Evolutionary conservation across 805 yeast species (phyloP), one percentile per base, ranked within the genome.

Genomic region (Candida ovalis): DNA sequence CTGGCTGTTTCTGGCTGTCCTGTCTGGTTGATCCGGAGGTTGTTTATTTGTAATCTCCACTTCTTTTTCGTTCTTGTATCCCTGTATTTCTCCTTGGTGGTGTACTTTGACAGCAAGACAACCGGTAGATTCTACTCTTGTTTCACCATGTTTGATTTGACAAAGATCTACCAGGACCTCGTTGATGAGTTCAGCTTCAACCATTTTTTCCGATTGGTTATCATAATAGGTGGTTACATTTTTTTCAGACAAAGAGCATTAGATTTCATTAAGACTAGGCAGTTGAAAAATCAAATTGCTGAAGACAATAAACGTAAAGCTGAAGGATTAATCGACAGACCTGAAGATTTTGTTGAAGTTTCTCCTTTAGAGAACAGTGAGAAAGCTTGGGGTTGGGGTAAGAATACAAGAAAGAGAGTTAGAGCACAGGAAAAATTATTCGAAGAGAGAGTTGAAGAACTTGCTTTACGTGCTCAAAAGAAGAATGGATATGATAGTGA

Each of bases 341-440:
- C 68, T n/a, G 68, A 67, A 21, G 63, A 57, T 6, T 63, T 64
- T 40, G 71, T 43, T 4, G 54, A 49, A 22, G 47, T 44, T 18
- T 45, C 53, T 22, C 58, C 55, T 22, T 48, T 41, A 25, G 58
- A 63, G 32, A 74, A 69, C 27, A 64, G 71, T 42, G 81, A 81
- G 32, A 61, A 69, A 35, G 54, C 73, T 4, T 86, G 86, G 72
- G 92, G 94, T 25, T 86, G 90, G 89, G 94, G 94, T 47, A 86
- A 86, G 63, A 75, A 76, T 59, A 85, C 91, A 5, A 77, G 91
- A 70, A 71, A 72, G 54, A 73, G 72, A 49, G 80, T 79, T 38
- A 77, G 79, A 63, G 70, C 72, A 50, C 81, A 81, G 56, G 77
- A 82, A 56, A 71, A 77, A 47, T 53, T 76, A 15, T 69, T 85